Percentiles rank a stretch among this genome's conserved stretches.
These are phyloP conservation scores for Citrus inodora DNA, from an alignment of 345 rosid species.

Conservation along the genomic window DNA sequence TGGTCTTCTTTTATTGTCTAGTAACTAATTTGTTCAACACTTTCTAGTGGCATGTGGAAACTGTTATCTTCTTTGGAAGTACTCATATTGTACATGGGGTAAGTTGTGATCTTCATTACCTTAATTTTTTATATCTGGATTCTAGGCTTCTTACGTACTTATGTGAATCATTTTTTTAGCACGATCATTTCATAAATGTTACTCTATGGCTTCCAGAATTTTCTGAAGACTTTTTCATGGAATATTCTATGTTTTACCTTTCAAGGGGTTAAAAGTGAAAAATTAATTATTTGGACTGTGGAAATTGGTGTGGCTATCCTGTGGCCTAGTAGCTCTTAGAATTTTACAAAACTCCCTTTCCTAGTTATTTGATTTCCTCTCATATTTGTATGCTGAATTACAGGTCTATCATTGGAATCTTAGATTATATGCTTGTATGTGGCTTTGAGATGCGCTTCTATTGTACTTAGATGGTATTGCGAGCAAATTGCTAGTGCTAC, in stretches of 20 bases:
- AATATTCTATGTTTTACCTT: too few species aligned
- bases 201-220: too few species aligned
- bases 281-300: not conserved
- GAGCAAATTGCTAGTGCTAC: too few species aligned
- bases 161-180: not conserved
- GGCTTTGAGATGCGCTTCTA: too few species aligned
- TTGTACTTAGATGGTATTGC: too few species aligned
- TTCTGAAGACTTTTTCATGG: too few species aligned
- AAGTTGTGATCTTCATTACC: conserved; percentile 25
- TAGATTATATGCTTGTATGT: too few species aligned
- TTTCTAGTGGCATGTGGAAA: conserved; percentile 59
- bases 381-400: too few species aligned
- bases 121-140: not conserved
- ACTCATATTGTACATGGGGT: conserved; percentile 89
- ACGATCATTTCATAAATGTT: not conserved
- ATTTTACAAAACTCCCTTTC: conserved; percentile 1
- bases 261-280: too few species aligned
- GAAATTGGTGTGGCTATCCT: not conserved
- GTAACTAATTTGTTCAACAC: conserved; percentile 8
- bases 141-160: not conserved
- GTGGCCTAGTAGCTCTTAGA: not conserved
- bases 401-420: too few species aligned
- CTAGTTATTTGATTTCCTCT: conserved; percentile 28
- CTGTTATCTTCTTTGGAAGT: conserved; percentile 73
- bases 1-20: not conserved